Percentiles rank a stretch among this genome's conserved stretches.
Evolutionary conservation across 495 filamentous ascomycete species (phyloP).

Genomic region (Podospora comata): DNA sequence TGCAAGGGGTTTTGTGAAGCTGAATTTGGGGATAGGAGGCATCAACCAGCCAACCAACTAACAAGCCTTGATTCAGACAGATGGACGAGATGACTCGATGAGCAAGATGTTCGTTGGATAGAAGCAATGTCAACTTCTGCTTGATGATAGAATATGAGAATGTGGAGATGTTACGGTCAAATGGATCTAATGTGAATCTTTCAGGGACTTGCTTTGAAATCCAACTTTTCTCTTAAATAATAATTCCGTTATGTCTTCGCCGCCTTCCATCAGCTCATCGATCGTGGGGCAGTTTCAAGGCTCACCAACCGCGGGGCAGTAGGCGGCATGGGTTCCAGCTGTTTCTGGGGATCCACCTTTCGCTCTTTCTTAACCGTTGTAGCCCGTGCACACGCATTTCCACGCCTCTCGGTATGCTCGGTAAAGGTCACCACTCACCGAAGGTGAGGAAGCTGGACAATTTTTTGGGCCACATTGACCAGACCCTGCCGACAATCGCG

Average conservation of each 20-base stretch:
- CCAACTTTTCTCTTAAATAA: constrained; percentile 9
- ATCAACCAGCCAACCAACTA: constrained; percentile 9
- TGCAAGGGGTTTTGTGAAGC: constrained; percentile 17
- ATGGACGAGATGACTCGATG: not conserved
- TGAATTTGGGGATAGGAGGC: constrained; percentile 11
- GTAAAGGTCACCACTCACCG: not conserved
- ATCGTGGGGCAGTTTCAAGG: constrained; percentile 4
- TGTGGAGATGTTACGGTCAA: not conserved
- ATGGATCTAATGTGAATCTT: not conserved
- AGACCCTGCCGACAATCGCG: not conserved
- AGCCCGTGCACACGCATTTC: not conserved
- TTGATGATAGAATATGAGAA: not conserved
- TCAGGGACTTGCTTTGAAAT: constrained; percentile 42
- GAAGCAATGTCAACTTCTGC: no score
- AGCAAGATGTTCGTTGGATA: not conserved
- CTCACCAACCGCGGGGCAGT: constrained; percentile 3
- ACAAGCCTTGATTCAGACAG: not conserved
- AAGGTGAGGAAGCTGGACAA: not conserved
- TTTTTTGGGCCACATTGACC: constrained; percentile 2
- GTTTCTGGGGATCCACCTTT: not conserved
- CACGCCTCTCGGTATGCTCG: not conserved
- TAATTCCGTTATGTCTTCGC: constrained; percentile 1
- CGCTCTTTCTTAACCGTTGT: not conserved
- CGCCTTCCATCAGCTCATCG: constrained; percentile 4
- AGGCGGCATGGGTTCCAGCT: not conserved